Percentiles rank a stretch among this genome's conserved stretches.
phyloP scores from a whole-genome alignment of 257 asterid genomes.

The Nicotiana attenuata region DNA sequence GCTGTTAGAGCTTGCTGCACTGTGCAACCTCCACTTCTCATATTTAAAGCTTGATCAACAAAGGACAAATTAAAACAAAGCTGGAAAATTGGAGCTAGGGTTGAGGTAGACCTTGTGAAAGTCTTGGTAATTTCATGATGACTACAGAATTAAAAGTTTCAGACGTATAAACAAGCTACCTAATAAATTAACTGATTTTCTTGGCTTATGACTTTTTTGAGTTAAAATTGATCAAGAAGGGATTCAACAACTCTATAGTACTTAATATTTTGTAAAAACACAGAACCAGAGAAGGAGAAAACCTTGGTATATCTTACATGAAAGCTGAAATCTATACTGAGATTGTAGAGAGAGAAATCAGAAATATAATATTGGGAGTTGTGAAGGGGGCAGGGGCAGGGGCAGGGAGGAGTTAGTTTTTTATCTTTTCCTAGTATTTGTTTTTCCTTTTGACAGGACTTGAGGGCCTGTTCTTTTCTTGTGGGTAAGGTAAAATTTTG shows the following conservation, averaged over 20 bases:
- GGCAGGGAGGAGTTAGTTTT: no score
- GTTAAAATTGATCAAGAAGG: neutral
- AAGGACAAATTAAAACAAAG: neutral
- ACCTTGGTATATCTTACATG: neutral
- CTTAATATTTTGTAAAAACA: no score
- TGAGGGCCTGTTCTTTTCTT: constrained; percentile 48
- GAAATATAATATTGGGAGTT: neutral
- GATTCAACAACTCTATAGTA: neutral
- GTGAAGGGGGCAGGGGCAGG: neutral
- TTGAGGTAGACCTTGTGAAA: constrained; percentile 4
- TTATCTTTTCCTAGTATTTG: no score
- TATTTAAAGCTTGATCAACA: constrained; percentile 4
- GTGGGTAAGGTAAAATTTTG: constrained; percentile 53
- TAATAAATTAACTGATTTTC: no score
- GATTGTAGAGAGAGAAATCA: neutral
- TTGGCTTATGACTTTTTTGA: neutral
- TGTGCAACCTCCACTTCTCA: constrained; percentile 70
- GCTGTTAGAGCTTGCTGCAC: constrained; percentile 53
- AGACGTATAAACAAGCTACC: neutral
- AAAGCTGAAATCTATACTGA: neutral
- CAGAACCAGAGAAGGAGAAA: neutral
- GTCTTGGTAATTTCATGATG: constrained; percentile 11
- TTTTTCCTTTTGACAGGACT: neutral
- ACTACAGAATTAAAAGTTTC: neutral
- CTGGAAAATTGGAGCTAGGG: neutral